Conservation (phyloP, 192 early-diverging fungal species). For the Haplosporangium gracile region DNA sequence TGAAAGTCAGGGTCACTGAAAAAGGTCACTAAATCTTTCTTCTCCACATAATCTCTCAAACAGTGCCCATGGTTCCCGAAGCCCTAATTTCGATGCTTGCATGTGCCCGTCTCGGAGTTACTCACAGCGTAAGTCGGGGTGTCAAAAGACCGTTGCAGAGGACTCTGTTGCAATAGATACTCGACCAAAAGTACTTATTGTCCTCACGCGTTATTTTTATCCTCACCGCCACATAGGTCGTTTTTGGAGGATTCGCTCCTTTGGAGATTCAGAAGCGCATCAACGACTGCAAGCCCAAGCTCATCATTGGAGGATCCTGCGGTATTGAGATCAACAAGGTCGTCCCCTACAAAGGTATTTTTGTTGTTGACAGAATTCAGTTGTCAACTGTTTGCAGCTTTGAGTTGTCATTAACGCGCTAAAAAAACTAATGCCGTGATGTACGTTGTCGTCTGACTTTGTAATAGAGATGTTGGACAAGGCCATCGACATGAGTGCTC, state of each 20-base stretch:
- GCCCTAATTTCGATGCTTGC: slow-evolving; percentile 89
- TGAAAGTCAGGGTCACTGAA: slow-evolving; percentile 2
- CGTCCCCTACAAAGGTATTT: slow-evolving; percentile 79
- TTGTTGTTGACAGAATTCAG: not conserved
- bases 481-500: slow-evolving; percentile 68
- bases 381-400: not conserved
- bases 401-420: not conserved
- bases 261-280: slow-evolving; percentile 88
- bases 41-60: not conserved
- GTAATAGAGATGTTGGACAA: slow-evolving; percentile 73
- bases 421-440: not conserved
- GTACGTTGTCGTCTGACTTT: not conserved
- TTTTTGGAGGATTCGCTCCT: slow-evolving; percentile 76
- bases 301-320: slow-evolving; percentile 82
- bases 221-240: slow-evolving; percentile 31
- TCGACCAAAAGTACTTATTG: not conserved
- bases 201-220: not conserved
- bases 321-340: slow-evolving; percentile 84
- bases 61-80: slow-evolving; percentile 82
- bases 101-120: slow-evolving; percentile 85
- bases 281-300: slow-evolving; percentile 79
- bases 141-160: slow-evolving; percentile 44
- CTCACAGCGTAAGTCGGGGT: slow-evolving; percentile 85
- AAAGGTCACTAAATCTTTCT: not conserved
- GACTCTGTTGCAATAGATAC: slow-evolving; percentile 1